Base-by-base conservation (phyloP, 2,329 filamentous ascomycete species). In the Trichoderma endophyticum region DNA sequence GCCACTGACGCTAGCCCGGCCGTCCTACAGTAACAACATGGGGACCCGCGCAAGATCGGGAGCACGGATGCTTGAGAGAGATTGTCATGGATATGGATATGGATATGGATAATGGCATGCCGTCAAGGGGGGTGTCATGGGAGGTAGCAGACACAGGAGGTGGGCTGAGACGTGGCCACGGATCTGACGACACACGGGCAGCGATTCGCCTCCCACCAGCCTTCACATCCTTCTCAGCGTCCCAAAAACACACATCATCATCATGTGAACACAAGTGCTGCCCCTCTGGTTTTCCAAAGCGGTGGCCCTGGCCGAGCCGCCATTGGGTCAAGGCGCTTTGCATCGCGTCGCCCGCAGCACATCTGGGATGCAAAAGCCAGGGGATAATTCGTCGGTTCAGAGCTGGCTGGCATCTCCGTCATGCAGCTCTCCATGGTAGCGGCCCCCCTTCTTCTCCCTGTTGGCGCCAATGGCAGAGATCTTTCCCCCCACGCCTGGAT, bases 131-230 rank as follows among this genome's bases (percentile, higher is more conserved):
- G 24, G 39, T 51, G 66, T 62, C 65, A 63, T 71, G 36, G 56
- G 48, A 65, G 34, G 64, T 56, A 18, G n/a, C 36, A 39, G 36
- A 39, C 34, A 48, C 43, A 67, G 21, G 43, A 67, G 70, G 57
- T 72, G 63, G 64, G 70, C 63, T 62, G 70, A 71, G 63, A 62
- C 70, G 63, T 63, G 70, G 56, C 56, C 43, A 48, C 56, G 70
- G 32, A 68, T 64, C 70, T 72, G 64, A 63, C 70, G 70, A 72
- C 57, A 70, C 59, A 61, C 48, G 15, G 51, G 59, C 66, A 36
- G 63, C 34, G 8, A 54, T 69, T 68, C 65, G 65, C 65, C 65
- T 68, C 65, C 71, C 60, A 57, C 60, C 66, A 43, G 39, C 24
- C 43, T 60, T n/a, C 7, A 18, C 66, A 43, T 32, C 18, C 43